These are phyloP conservation scores for Fusarium sp. DNA, from an alignment of 2,329 filamentous ascomycete species.

Conservation along the genomic window DNA sequence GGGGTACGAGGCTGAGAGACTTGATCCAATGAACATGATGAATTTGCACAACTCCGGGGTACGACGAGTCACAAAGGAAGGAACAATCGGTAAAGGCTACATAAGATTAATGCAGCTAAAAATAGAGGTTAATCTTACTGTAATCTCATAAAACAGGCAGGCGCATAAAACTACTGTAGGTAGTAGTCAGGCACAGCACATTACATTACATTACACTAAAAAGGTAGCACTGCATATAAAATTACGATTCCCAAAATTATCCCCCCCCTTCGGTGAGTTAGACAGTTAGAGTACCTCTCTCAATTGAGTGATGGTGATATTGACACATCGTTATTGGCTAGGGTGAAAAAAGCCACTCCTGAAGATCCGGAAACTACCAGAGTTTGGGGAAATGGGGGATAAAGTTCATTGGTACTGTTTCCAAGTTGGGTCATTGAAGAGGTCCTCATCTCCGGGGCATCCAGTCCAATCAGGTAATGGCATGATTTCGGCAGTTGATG, in stretches of 20 bases:
- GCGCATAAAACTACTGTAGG: constrained; percentile 7
- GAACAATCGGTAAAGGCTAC: not conserved
- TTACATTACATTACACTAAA: not conserved
- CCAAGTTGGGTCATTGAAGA: constrained; percentile 9
- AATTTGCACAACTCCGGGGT: constrained; percentile 8
- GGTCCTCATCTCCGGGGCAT: constrained; percentile 28
- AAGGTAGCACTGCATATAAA: constrained; percentile 18
- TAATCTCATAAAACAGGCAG: constrained; percentile 11
- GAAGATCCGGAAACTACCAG: constrained; percentile 45
- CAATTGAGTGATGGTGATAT: constrained; percentile 1
- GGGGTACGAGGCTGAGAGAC: constrained; percentile 36
- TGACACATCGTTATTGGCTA: constrained; percentile 32
- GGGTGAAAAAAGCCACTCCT: constrained; percentile 39
- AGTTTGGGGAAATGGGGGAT: constrained; percentile 37
- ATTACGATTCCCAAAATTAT: constrained; percentile 18
- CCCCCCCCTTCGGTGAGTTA: not conserved
- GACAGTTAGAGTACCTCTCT: not conserved
- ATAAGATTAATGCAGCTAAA: constrained; percentile 23
- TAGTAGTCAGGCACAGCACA: not conserved
- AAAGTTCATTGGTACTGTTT: constrained; percentile 24
- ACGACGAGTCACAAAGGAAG: constrained; percentile 2
- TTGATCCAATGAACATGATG: constrained; percentile 15
- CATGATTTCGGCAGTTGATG: constrained; percentile 27
- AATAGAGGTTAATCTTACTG: constrained; percentile 21
- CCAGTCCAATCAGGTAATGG: constrained; percentile 6